Percentiles rank a stretch among this genome's conserved stretches.
Evolutionary conservation across 2,329 filamentous ascomycete species (phyloP).

Genomic region (Clonostachys sp.): DNA sequence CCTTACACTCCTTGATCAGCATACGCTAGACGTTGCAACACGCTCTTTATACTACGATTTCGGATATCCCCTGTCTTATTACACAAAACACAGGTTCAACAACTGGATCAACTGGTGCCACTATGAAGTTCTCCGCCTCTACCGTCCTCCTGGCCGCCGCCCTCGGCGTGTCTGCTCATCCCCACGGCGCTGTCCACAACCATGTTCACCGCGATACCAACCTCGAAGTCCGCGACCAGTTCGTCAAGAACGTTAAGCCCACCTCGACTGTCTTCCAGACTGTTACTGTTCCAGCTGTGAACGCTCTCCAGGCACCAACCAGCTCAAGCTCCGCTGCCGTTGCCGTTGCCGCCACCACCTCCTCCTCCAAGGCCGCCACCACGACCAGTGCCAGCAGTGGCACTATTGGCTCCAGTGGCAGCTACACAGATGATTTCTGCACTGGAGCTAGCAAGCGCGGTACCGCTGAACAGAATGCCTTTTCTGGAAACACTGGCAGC

Average conservation of each 20-base stretch:
- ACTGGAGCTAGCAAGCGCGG: conserved; percentile 37
- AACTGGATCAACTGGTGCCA: conserved; percentile 6
- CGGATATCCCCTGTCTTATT: neutral
- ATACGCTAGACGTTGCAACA: neutral
- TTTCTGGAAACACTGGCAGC: conserved; percentile 40
- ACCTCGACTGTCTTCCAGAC: conserved; percentile 5
- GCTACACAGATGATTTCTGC: conserved; percentile 24
- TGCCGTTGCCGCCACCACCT: conserved; percentile 2
- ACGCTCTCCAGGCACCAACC: neutral
- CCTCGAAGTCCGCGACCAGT: conserved; percentile 19
- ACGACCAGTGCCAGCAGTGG: neutral
- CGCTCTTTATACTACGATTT: conserved; percentile 1
- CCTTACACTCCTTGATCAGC: neutral
- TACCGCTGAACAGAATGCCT: conserved; percentile 37
- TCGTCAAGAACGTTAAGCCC: conserved; percentile 27
- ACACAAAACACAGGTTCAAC: neutral
- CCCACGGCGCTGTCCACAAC: conserved; percentile 27
- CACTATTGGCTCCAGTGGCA: conserved; percentile 4
- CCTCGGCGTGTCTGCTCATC: conserved; percentile 34
- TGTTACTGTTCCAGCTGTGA: neutral
- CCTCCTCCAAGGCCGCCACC: conserved; percentile 3
- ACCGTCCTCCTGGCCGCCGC: conserved; percentile 28
- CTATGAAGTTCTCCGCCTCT: conserved; percentile 35
- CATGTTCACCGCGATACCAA: conserved; percentile 27
- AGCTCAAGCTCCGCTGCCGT: conserved; percentile 1